These are phyloP conservation scores for Collybia mongolica DNA, from an alignment of 768 basidiomycete species.

Conservation along the genomic window DNA sequence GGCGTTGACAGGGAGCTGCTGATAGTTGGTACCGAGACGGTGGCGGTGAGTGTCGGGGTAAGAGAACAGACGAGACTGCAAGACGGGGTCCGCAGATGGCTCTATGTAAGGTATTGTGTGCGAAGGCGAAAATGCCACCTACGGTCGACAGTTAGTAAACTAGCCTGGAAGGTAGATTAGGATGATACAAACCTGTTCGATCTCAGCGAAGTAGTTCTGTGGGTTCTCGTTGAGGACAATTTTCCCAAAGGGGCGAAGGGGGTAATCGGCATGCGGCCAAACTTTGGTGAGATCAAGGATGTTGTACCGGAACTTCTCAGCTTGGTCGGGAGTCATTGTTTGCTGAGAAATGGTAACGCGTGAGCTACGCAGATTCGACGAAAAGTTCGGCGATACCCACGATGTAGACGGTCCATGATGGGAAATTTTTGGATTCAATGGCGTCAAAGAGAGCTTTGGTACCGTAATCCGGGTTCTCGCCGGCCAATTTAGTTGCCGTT, in stretches of 20 bases:
- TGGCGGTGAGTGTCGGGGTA: slow-evolving; percentile 90
- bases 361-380: not conserved
- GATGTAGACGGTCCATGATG: slow-evolving; percentile 87
- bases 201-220: slow-evolving; percentile 91
- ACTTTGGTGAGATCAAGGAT: slow-evolving; percentile 89
- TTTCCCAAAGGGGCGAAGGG: slow-evolving; percentile 87
- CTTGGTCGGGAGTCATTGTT: slow-evolving; percentile 92
- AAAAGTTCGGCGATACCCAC: slow-evolving; percentile 37
- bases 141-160: slow-evolving; percentile 20
- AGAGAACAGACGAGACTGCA: slow-evolving; percentile 93
- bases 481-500: slow-evolving; percentile 63
- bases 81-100: slow-evolving; percentile 86
- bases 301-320: slow-evolving; percentile 88
- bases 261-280: slow-evolving; percentile 86
- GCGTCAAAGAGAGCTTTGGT: slow-evolving; percentile 75
- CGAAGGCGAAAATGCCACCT: slow-evolving; percentile 85
- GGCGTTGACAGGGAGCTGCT: slow-evolving; percentile 86
- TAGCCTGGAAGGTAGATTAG: slow-evolving; percentile 2
- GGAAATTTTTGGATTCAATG: slow-evolving; percentile 79
- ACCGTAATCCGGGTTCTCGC: slow-evolving; percentile 83
- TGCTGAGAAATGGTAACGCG: slow-evolving; percentile 44
- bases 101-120: slow-evolving; percentile 89
- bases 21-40: slow-evolving; percentile 79
- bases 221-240: slow-evolving; percentile 77
- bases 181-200: slow-evolving; percentile 73